phyloP scores from a whole-genome alignment of 169 alveolate genomes.

The Besnoitia besnoiti region DNA sequence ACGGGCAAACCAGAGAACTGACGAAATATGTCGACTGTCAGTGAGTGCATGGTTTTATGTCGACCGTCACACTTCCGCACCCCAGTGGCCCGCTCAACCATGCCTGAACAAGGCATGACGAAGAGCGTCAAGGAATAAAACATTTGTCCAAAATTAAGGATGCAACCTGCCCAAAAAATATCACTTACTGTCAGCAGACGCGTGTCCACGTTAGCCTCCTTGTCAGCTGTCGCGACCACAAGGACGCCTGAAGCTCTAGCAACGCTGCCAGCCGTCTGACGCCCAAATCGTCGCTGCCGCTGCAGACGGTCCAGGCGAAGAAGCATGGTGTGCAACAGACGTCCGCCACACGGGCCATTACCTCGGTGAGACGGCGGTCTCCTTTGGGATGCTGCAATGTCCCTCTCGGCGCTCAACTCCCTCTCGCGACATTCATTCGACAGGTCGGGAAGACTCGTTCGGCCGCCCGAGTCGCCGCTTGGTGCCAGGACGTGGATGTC shows the following conservation, averaged over 20 bases:
- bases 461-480: background rate
- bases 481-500: slow-evolving; percentile 6
- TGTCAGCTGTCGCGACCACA: background rate
- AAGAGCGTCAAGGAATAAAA: background rate
- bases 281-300: background rate
- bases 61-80: background rate
- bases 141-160: background rate
- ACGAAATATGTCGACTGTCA: background rate
- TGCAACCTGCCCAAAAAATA: background rate
- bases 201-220: background rate
- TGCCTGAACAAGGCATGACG: background rate
- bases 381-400: background rate
- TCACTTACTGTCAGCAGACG: slow-evolving; percentile 4
- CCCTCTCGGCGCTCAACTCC: background rate
- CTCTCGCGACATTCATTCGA: background rate
- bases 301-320: background rate
- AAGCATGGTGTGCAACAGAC: slow-evolving; percentile 23
- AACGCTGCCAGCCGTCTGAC: background rate
- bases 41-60: background rate
- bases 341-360: slow-evolving; percentile 25
- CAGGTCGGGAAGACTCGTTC: background rate
- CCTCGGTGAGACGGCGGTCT: background rate
- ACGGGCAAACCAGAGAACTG: background rate
- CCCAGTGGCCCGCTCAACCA: background rate
- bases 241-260: slow-evolving; percentile 18